These are phyloP conservation scores for Phytophthora litchii DNA, from an alignment of 352 stramenopile species.

Conservation along the genomic window DNA sequence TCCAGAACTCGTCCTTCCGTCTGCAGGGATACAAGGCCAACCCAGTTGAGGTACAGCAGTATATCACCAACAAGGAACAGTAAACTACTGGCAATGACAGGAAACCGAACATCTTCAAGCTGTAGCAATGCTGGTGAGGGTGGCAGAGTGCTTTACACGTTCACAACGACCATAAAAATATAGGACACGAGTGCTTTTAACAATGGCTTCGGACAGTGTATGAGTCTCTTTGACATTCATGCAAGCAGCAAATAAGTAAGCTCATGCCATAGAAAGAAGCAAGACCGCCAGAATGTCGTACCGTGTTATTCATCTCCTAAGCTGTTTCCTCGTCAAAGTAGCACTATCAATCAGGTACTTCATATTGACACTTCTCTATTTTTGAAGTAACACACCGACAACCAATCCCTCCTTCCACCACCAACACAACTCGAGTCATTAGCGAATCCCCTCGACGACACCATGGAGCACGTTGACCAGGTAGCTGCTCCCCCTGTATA, in stretches of 20 bases:
- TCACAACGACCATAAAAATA: constrained; percentile 31
- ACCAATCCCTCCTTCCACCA: constrained; percentile 19
- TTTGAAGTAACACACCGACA: constrained; percentile 24
- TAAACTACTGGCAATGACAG: constrained; percentile 5
- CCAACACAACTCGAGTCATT: constrained; percentile 10
- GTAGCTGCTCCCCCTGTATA: constrained; percentile 38
- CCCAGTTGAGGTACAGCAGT: constrained; percentile 62
- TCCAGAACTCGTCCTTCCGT: constrained; percentile 83
- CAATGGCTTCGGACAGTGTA: neutral
- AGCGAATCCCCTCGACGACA: constrained; percentile 54
- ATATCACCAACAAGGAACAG: constrained; percentile 55
- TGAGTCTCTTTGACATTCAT: neutral
- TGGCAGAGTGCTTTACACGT: constrained; percentile 18
- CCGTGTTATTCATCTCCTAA: constrained; percentile 6
- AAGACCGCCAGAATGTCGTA: neutral
- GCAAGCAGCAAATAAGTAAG: neutral
- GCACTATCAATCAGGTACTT: constrained; percentile 4
- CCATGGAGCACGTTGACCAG: constrained; percentile 87
- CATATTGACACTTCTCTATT: constrained; percentile 3
- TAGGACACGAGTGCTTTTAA: constrained; percentile 28
- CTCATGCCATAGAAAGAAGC: too few species aligned
- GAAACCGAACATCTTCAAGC: neutral
- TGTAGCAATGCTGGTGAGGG: neutral
- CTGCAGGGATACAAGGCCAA: constrained; percentile 79
- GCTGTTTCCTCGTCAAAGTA: neutral